Evolutionary conservation across 2,329 filamentous ascomycete genomes (phyloP).

Genomic region (Fusarium azukiicola): DNA sequence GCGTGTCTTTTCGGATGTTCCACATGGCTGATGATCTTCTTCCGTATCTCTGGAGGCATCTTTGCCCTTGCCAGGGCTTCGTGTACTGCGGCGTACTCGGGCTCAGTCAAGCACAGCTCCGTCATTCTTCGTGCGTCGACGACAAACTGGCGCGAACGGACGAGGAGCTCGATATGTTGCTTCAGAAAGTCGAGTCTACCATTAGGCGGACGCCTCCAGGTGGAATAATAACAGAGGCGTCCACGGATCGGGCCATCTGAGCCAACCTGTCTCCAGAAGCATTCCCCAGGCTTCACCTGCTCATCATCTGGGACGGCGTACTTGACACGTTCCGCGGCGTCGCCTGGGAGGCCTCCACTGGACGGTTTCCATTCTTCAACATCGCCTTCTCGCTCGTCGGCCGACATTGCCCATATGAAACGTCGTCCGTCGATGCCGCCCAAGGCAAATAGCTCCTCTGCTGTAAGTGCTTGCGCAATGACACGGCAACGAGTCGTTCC

Average conservation of each 20-base stretch:
- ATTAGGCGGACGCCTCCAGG: not conserved
- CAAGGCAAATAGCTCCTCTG: not conserved
- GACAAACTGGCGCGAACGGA: conserved; percentile 34
- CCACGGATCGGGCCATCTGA: conserved; percentile 31
- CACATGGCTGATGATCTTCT: not conserved
- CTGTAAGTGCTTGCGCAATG: not conserved
- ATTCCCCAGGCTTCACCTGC: not conserved
- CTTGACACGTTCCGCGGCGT: rapidly evolving
- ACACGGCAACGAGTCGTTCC: not conserved
- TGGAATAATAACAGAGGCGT: not conserved
- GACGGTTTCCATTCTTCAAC: not conserved
- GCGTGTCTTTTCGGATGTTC: not conserved
- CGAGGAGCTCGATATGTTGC: conserved; percentile 19
- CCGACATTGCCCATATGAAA: not conserved
- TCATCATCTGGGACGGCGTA: conserved; percentile 2
- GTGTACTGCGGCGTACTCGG: not conserved
- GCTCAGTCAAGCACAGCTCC: not conserved
- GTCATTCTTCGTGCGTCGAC: conserved; percentile 24
- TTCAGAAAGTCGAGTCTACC: not conserved
- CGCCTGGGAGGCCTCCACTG: not conserved
- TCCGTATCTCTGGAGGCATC: conserved; percentile 21
- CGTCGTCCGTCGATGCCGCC: not conserved
- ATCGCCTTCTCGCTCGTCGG: not conserved
- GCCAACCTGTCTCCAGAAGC: conserved; percentile 10
- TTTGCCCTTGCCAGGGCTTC: not conserved